Base-by-base conservation (phyloP, 768 basidiomycete genomes). In the Podaxis mareebaensis region DNA sequence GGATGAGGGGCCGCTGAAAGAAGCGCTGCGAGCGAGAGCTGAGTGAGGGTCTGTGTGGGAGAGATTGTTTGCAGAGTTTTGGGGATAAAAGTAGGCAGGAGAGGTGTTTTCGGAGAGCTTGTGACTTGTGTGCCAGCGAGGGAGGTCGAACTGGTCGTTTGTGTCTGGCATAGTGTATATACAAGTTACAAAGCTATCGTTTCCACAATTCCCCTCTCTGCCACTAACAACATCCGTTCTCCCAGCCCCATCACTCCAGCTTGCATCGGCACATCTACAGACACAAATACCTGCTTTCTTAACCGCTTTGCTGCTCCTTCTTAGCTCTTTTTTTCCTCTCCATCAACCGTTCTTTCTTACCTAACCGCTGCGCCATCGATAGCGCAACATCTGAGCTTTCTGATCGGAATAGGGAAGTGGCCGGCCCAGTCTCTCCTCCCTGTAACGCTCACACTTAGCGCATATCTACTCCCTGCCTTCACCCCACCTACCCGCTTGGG, bases 91-190 rank as follows among this genome's bases (percentile, higher is more conserved):
- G 78, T 73, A 85, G 22, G 79, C 72, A 69, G 70, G 77, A 65
- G 74, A 80, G 63, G 83, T 81, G 66, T 86, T 95, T 71, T 56
- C 54, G 12, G 54, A 11, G 76, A 80, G 68, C 86, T 81, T 74
- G 81, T 51, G 49, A 24, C 20, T 24, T 12, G 87, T 67, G 80
- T 77, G 87, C 89, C 84, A 85, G 85, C 84, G 68, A 82, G 87
- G 82, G 84, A 98, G 69, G 77, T 91, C 90, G 78, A 91, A 93
- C 78, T 85, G 86, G 80, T 92, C 90, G 87, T 91, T 90, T 71
- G 86, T 76, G 79, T 85, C 85, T 78, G 82, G 80, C 81, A 91
- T 90, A 87, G 52, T 52, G 22, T 30, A 53, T 61, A 51, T 44
- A 53, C 51, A 28, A 40, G 49, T 40, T 56, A 56, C 36, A 56